A percentile compares a stretch with the other conserved stretches of the same genome.
Conservation (phyloP, 2,329 filamentous ascomycete genomes). For the Sporothrix brasiliensis region DNA sequence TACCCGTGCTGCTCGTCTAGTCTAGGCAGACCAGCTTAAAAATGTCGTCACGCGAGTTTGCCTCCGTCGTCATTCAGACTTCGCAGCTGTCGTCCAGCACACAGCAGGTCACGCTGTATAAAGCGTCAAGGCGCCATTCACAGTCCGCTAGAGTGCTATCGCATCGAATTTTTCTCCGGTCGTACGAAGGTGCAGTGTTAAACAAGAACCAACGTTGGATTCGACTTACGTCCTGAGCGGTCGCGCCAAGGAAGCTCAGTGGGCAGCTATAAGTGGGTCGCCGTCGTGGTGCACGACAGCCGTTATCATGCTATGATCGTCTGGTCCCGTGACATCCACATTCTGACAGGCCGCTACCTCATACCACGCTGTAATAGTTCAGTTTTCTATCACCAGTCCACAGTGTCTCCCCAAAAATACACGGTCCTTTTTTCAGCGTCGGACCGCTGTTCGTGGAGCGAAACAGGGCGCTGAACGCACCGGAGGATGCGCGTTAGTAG, state of each 20-base stretch:
- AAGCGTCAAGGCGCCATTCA: conserved; percentile 11
- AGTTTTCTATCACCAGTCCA: conserved; percentile 6
- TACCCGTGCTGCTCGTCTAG: not conserved
- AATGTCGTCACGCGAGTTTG: conserved; percentile 13
- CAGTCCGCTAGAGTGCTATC: not conserved
- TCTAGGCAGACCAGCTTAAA: not conserved
- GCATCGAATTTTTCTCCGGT: not conserved
- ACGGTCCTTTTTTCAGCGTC: conserved; percentile 11
- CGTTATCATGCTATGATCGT: not conserved
- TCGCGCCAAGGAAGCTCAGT: conserved; percentile 19
- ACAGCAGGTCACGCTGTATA: not conserved
- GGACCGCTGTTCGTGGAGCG: conserved; percentile 28
- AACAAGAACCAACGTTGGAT: too few relatives aligned
- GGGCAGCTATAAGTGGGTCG: conserved; percentile 12
- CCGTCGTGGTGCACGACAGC: not conserved
- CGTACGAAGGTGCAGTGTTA: not conserved
- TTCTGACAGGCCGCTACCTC: conserved; percentile 1
- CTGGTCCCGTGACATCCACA: not conserved
- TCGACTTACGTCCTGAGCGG: conserved; percentile 18
- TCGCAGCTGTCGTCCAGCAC: conserved; percentile 9
- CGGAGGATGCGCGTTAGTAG: conserved; percentile 3
- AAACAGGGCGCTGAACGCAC: conserved; percentile 27
- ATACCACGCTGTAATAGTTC: conserved; percentile 14
- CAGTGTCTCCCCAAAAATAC: conserved; percentile 29
- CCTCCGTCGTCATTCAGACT: not conserved